Evolutionary conservation across 2,329 filamentous ascomycete species (phyloP).

Genomic region (Alternaria sp.): DNA sequence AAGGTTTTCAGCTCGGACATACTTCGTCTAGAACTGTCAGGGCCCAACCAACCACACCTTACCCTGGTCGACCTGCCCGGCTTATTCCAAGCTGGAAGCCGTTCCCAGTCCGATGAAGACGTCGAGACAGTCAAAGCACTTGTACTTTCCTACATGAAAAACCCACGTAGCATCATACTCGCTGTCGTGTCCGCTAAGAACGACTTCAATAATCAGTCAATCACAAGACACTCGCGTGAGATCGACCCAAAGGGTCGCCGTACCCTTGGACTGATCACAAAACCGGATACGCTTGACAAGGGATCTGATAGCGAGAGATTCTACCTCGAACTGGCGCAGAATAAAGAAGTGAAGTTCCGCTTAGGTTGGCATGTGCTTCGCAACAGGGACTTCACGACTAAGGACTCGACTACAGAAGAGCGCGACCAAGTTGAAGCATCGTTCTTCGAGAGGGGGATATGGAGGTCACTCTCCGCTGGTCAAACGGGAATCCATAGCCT

Average conservation of each 20-base stretch:
- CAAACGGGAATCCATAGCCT: slow-evolving; percentile 28
- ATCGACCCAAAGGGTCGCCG: slow-evolving; percentile 58
- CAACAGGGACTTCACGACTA: slow-evolving; percentile 53
- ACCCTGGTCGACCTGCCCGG: slow-evolving; percentile 51
- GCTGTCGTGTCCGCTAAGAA: slow-evolving; percentile 55
- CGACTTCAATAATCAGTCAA: slow-evolving; percentile 64
- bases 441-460: slow-evolving; percentile 46
- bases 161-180: slow-evolving; percentile 66
- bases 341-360: slow-evolving; percentile 50
- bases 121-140: slow-evolving; percentile 42
- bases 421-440: slow-evolving; percentile 49
- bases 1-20: slow-evolving; percentile 34
- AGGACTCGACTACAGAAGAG: slow-evolving; percentile 36
- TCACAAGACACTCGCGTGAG: slow-evolving; percentile 59
- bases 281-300: slow-evolving; percentile 57
- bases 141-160: slow-evolving; percentile 64
- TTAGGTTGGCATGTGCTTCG: slow-evolving; percentile 64
- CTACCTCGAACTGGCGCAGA: slow-evolving; percentile 50
- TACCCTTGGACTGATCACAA: slow-evolving; percentile 66
- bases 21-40: slow-evolving; percentile 36
- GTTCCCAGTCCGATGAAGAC: slow-evolving; percentile 45
- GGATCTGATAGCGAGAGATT: slow-evolving; percentile 53
- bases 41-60: slow-evolving; percentile 33
- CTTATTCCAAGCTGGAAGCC: slow-evolving; percentile 45
- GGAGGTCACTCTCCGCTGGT: slow-evolving; percentile 48